phyloP scores from a whole-genome alignment of 2,329 filamentous ascomycete genomes.

The Furcasterigmium furcatum region DNA sequence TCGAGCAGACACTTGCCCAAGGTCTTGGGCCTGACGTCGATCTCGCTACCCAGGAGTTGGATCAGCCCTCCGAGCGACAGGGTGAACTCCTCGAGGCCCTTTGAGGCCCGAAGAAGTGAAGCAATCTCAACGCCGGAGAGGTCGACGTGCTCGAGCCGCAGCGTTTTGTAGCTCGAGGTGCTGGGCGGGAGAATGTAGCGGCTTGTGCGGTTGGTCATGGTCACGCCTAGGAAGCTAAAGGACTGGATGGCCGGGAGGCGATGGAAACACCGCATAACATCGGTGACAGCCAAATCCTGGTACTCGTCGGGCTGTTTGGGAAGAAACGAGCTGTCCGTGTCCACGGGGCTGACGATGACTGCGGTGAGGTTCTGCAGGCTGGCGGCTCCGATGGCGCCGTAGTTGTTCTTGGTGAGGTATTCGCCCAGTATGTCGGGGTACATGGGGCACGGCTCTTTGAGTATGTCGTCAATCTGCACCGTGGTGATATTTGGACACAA shows the following conservation, averaged over 20 bases:
- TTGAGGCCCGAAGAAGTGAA: constrained; percentile 8
- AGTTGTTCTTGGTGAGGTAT: constrained; percentile 7
- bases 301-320: no score
- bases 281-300: constrained; percentile 2
- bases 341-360: neutral
- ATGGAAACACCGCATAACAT: constrained; percentile 7
- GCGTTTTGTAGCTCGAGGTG: constrained; percentile 4
- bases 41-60: neutral
- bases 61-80: constrained; percentile 2
- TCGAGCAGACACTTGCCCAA: constrained; percentile 6
- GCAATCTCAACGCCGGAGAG: constrained; percentile 1
- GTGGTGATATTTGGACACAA: constrained; percentile 4
- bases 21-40: constrained; percentile 1
- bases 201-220: neutral
- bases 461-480: neutral
- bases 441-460: no score
- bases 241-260: constrained; percentile 5
- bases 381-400: neutral
- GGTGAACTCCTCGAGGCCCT: constrained; percentile 4
- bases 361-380: constrained; percentile 2
- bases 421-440: neutral
- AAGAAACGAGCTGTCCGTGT: no score
- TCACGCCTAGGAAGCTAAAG: constrained; percentile 6
- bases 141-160: constrained; percentile 7
- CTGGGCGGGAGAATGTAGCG: constrained; percentile 1